Evolutionary conservation across 768 basidiomycete species (phyloP).

Genomic region (Leccinum fibrillosum): DNA sequence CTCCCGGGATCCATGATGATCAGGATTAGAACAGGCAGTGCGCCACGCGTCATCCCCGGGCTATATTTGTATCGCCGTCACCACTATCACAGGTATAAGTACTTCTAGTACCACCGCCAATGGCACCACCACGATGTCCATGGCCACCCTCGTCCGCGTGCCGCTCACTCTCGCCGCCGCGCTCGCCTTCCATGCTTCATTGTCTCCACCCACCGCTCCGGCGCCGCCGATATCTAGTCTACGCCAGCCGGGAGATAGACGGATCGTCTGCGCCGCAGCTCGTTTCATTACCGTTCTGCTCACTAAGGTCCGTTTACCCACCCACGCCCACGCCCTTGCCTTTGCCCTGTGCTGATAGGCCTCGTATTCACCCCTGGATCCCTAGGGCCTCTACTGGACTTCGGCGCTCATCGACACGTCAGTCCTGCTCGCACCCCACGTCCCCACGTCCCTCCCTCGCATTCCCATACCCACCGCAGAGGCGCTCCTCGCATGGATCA

Average conservation of each 20-base stretch:
- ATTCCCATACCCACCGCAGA: not conserved
- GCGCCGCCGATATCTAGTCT: not conserved
- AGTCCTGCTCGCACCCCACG: conserved; percentile 9
- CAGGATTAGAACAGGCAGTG: no score
- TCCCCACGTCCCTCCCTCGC: not conserved
- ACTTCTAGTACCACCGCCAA: not conserved
- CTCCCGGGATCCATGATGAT: no score
- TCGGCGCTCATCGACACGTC: conserved; percentile 7
- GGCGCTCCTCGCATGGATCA: conserved; percentile 1
- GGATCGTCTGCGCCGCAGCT: conserved; percentile 5
- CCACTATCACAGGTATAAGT: not conserved
- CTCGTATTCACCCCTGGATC: not conserved
- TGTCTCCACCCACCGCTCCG: conserved; percentile 38
- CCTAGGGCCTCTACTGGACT: conserved; percentile 18
- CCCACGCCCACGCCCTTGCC: not conserved
- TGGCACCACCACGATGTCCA: not conserved
- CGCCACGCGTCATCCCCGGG: not conserved
- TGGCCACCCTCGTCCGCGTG: conserved; percentile 35
- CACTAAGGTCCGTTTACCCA: conserved; percentile 14
- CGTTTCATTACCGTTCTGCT: conserved; percentile 4
- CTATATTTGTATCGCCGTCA: not conserved
- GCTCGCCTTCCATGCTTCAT: conserved; percentile 41
- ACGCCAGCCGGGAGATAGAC: conserved; percentile 24
- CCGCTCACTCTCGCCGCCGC: conserved; percentile 43
- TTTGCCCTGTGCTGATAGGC: not conserved